Evolutionary conservation across 805 yeast genomes (phyloP), one percentile per base, ranked within the genome.

Genomic region (Candida oleophila): DNA sequence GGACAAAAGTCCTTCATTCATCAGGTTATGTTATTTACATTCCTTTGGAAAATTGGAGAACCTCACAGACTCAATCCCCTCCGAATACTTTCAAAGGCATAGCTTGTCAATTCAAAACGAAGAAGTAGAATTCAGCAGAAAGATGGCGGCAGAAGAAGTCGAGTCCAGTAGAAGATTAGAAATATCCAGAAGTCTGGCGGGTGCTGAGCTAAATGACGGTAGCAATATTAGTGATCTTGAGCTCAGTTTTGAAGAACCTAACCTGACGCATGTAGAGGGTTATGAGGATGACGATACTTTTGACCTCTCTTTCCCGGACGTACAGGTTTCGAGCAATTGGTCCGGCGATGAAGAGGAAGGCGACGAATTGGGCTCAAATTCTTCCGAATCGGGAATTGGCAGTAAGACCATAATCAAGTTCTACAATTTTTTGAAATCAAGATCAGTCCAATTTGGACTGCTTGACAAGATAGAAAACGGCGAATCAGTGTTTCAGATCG

Each of bases 261-360:
- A 11, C 30, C 5, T 5, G 5, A 25, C 11, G 9, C 30, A 25
- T 11, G 30, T 7, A 7, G 11, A 25, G 5, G 30, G 38, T 18
- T 18, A 25, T 16, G 44, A 36, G 18, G 47, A 49, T 20, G 53
- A 49, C 3, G 42, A 15, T 28, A 41, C 59, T 9, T 61, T 62
- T 45, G 56, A 57, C 33, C 28, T 62, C 9, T 55, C 65, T 1
- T 56, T 62, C 28, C 56, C 60, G 2, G 65, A 55, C 18, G 37
- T 60, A 12, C 54, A 55, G 38, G 37, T 41, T 41, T 36, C 37
- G 41, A 49, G 36, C 35, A 36, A 38, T 19, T 37, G 25, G 39
- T 38, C 7, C 18, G 41, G 22, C 21, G 21, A 32, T 20, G 4
- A 37, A 18, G 14, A 32, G 36, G 44, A 34, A 25, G 38, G 8